Percentiles rank a stretch among this genome's conserved stretches.
Conservation (phyloP, 2,329 filamentous ascomycete genomes). For the Exutisphaerella laricina region DNA sequence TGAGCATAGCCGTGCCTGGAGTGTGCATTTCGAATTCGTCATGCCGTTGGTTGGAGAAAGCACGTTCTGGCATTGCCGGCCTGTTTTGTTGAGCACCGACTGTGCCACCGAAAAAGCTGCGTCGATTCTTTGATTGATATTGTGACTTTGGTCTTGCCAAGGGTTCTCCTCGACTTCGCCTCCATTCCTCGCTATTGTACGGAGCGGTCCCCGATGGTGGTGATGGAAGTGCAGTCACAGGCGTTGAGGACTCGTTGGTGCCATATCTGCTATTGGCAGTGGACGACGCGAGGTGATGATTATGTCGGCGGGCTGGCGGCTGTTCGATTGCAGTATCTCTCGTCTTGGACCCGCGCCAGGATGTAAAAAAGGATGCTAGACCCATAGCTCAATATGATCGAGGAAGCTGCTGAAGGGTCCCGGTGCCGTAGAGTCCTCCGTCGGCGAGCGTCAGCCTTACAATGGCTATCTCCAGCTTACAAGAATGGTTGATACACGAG, state of each 20-base stretch:
- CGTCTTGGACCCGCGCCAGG: background rate
- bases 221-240: slow-evolving; percentile 1
- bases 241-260: background rate
- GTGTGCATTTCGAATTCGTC: background rate
- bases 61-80: slow-evolving; percentile 17
- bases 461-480: no score
- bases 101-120: slow-evolving; percentile 26
- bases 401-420: background rate
- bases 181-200: slow-evolving; percentile 1
- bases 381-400: background rate
- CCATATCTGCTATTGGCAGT: background rate
- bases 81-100: slow-evolving; percentile 19
- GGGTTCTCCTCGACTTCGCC: slow-evolving; percentile 10
- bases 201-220: slow-evolving; percentile 1
- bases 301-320: background rate
- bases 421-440: no score
- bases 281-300: background rate
- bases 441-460: no score
- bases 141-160: slow-evolving; percentile 12
- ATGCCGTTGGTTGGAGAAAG: background rate
- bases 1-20: slow-evolving; percentile 1
- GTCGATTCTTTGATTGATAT: slow-evolving; percentile 16
- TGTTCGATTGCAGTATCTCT: background rate
- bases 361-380: slow-evolving; percentile 6
- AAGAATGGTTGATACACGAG: no score